Base-by-base conservation (phyloP, 192 early-diverging fungal species). In the Phycomyces blakesleeanus region DNA sequence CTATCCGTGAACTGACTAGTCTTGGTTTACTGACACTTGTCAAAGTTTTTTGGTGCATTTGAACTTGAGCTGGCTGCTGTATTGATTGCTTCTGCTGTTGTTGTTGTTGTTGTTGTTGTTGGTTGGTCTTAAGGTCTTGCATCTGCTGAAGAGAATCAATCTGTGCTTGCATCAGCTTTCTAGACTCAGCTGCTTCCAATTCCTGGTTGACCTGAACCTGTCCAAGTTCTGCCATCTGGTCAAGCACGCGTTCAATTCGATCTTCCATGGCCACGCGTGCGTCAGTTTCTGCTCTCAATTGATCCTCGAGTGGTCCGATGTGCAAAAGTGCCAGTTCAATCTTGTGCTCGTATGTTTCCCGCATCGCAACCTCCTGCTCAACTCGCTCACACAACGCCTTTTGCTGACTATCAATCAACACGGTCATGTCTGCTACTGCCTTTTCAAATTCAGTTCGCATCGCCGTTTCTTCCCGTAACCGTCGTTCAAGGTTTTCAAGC, bases 361-460 rank as follows among this genome's bases (percentile, higher is more conserved):
- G 67, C 60, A 69, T 69, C 9, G 21, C 37, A 10, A 69, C 55
- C 57, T 69, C 67, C 40, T 69, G 67, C 18, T 69, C 67, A 15
- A 69, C 39, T 21, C 67, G 60, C 51, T 69, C 67, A 11, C 53
- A 63, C 24, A 69, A 42, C 11, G 61, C 25, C 49, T 61, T 63
- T 57, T 69, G 67, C 27, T 69, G 67, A 39, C 61, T 59, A 51
- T 69, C 67, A 24, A 69, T 69, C 29, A 69, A 27, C 8, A 69
- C 41, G 20, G 55, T 57, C 67, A 69, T 69, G 21, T 62, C 67
- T 63, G 62, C 67, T 59, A 69, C 62, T 14, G 67, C 67, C 60
- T 59, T 69, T 57, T 69, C 67, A 69, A 69, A 69, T 12, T 52
- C 59, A 16, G 47, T 49, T 47, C 67, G 53, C 67, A 69, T 69